Conservation (phyloP, 225 moss, liverwort and hornwort genomes). For the Pleurozium schreberi region DNA sequence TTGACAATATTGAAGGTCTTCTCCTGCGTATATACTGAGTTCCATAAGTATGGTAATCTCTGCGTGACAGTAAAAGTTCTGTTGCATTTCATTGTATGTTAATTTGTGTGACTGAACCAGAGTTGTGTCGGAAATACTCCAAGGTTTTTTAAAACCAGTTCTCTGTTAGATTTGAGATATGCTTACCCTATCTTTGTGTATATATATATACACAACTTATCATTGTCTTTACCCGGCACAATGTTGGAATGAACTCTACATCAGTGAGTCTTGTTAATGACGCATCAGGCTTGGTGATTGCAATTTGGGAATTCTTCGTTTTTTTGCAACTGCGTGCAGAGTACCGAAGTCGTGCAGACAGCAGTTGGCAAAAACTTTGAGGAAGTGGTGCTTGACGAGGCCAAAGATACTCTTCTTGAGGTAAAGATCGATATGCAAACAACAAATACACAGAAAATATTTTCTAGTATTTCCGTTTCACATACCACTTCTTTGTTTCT, state of each 20-base stretch:
- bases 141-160: neutral
- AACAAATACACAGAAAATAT: neutral
- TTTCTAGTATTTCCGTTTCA: neutral
- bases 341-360: constrained; percentile 54
- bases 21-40: neutral
- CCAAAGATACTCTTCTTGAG: constrained; percentile 72
- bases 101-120: neutral
- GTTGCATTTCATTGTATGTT: neutral
- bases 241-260: neutral
- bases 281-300: neutral
- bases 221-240: too few relatives aligned
- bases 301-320: neutral
- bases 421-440: constrained; percentile 9
- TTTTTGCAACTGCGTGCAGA: constrained; percentile 18
- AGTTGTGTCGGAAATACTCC: neutral
- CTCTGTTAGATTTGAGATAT: neutral
- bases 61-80: neutral
- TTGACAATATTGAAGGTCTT: neutral
- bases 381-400: constrained; percentile 66
- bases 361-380: constrained; percentile 62
- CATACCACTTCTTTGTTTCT: neutral
- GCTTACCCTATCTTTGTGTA: too few relatives aligned
- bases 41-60: neutral
- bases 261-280: neutral
- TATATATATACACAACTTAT: too few relatives aligned